Percentiles rank a stretch among this genome's conserved stretches.
phyloP scores from a whole-genome alignment of 2,329 filamentous ascomycete genomes.

The Claviceps spartinae region DNA sequence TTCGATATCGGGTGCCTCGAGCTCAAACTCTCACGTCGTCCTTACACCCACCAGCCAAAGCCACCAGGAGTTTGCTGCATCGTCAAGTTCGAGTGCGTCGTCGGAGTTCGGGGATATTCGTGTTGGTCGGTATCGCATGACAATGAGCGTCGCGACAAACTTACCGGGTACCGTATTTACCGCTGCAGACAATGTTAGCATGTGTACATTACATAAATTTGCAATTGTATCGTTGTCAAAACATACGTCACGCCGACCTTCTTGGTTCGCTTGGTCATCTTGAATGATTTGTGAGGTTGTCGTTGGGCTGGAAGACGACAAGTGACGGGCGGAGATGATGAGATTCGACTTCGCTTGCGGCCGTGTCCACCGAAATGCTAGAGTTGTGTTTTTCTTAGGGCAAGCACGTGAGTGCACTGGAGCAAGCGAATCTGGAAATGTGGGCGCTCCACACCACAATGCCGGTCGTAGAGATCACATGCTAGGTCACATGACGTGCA shows the following conservation, averaged over 20 bases:
- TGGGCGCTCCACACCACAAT: neutral
- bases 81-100: constrained; percentile 2
- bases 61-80: neutral
- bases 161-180: constrained; percentile 96
- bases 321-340: constrained; percentile 18
- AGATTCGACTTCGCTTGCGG: constrained; percentile 18
- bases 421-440: constrained; percentile 11
- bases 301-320: constrained; percentile 20
- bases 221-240: constrained; percentile 5
- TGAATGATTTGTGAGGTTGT: constrained; percentile 35
- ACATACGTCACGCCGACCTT: constrained; percentile 85
- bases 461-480: neutral
- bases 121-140: neutral
- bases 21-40: neutral
- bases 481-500: constrained; percentile 1
- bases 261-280: constrained; percentile 90
- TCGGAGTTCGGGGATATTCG: neutral
- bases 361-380: constrained; percentile 20
- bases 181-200: constrained; percentile 23
- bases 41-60: neutral
- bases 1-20: neutral
- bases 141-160: constrained; percentile 16
- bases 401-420: constrained; percentile 24
- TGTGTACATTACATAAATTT: constrained; percentile 3
- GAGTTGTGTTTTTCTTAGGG: constrained; percentile 30